A percentile compares a stretch with the other conserved stretches of the same genome.
These are phyloP conservation scores for Ceratocystis cacaofunesta DNA, from an alignment of 2,329 filamentous ascomycete species.

Conservation along the genomic window DNA sequence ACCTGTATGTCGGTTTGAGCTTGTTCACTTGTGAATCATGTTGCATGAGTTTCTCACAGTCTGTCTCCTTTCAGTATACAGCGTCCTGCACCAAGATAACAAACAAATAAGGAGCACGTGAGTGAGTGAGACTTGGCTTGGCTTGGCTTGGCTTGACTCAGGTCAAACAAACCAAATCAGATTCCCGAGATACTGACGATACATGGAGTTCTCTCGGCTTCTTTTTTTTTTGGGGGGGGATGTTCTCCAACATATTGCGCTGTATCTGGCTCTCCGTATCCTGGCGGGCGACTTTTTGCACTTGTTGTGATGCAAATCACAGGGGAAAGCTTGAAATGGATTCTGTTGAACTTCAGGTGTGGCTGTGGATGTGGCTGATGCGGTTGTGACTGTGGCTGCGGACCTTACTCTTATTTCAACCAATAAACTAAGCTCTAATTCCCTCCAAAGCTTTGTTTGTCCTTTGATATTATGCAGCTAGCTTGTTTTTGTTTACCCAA, in stretches of 20 bases:
- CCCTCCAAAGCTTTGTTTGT: too few species aligned
- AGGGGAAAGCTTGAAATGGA: too few species aligned
- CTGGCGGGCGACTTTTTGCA: neutral
- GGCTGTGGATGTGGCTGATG: neutral
- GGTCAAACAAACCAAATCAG: neutral
- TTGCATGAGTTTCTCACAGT: too few species aligned
- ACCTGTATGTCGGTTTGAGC: too few species aligned
- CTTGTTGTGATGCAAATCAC: neutral
- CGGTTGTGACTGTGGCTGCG: neutral
- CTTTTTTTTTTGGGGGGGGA: neutral
- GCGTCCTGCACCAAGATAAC: too few species aligned
- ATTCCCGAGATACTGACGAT: slow-evolving; percentile 6
- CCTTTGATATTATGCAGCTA: neutral
- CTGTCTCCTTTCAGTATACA: too few species aligned
- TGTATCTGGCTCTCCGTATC: slow-evolving; percentile 5
- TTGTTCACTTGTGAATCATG: too few species aligned
- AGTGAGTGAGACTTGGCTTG: neutral
- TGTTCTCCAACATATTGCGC: neutral
- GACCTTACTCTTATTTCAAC: neutral
- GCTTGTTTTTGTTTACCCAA: neutral
- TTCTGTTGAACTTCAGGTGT: neutral
- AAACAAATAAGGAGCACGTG: neutral
- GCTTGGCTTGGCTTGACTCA: neutral
- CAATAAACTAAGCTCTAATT: neutral
- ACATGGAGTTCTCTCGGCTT: slow-evolving; percentile 7